Evolutionary conservation across 179 eudicot species (phyloP), one percentile per base, ranked within the genome.

Genomic region (Beta lomatogona): DNA sequence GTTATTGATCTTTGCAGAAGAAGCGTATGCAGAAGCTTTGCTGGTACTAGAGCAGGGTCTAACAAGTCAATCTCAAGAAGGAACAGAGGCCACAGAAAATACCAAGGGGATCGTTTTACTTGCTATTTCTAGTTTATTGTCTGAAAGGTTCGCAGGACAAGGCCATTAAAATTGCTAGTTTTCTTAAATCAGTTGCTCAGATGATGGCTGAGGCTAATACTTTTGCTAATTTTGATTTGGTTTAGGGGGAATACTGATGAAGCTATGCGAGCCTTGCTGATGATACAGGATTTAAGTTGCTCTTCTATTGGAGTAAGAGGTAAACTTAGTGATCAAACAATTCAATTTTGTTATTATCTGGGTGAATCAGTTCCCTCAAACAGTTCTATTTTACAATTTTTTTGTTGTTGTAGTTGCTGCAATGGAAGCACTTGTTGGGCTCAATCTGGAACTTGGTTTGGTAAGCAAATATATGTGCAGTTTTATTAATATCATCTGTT

Each of bases 11-110:
- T 70, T 75, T 85, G 89, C 83, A 92, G 99, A 96, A 82, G 98
- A 91, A 76, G 91, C 98, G 16, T 94, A 90, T 44, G 87, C 89
- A 67, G 86, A 86, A 89, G 97, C 91, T 78, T 82, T 87, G 50
- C 87, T 94, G 80, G 89, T 96, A 58, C 84, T 96, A 73, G 97
- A 96, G 73, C 99, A 96, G 87, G 92, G 99, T 60, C 82, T 92
- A 69, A 83, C 89, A 25, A 85, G 86, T 83, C 90, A 86, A 78
- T 86, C 87, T 41, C 83, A 83, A 78, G 82, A 82, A 69, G 89
- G 84, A 76, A 74, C 85, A 9, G 90, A 81, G 78, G 89, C 82
- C 4, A 87, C 90, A 80, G 93, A 90, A 68, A 87, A 86, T 86
- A 85, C 93, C 0, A 95, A 89, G 81, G 97, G 93, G 36, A 75